Evolutionary conservation across 495 filamentous ascomycete genomes (phyloP), one percentile per base, ranked within the genome.

Genomic region (Penicillium waksmanii): DNA sequence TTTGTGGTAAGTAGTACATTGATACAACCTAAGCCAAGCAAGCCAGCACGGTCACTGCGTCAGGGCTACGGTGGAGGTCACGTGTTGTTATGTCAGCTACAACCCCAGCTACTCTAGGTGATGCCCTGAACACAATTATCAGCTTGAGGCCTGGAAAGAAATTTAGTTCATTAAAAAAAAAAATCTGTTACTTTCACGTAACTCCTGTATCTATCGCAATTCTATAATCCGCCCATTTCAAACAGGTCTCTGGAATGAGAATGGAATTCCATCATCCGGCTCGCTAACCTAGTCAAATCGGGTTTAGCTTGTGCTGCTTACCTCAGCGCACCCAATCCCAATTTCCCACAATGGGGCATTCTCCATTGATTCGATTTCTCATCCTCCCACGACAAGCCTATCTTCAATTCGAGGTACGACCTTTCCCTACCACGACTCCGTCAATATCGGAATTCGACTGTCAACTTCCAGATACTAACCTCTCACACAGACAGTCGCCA

Each of bases 311-410:
- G 6, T 76, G 77, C 68, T 66, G 65, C 75, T 67, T 75, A 74
- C 77, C 77, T 78, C 78, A 78, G 73, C 76, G 75, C 77, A 80
- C 77, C 79, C 75, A 79, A 72, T 71, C 66, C 65, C 69, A 56
- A 47, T 68, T 70, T 72, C 71, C 67, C 62, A 68, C 69, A 73
- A 77, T 77, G 27, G 27, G 27, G 27, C 27, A 31, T 31, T 31
- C 27, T 31, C 27, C 27, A 31, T 31, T 31, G 27, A 31, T 31
- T 31, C 27, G 27, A 31, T 31, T 31, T 31, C 75, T 75, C 73
- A 74, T 67, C 72, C 69, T 66, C 67, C 73, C 75, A 74, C 76
- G 76, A 77, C 77, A 79, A 80, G 76, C 72, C 75, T 70, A 78
- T 77, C 70, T 74, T 77, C 69, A 72, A 74, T 75, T 75, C 71